Conservation (phyloP, 2,329 filamentous ascomycete genomes). For the Curvularia spicifera region DNA sequence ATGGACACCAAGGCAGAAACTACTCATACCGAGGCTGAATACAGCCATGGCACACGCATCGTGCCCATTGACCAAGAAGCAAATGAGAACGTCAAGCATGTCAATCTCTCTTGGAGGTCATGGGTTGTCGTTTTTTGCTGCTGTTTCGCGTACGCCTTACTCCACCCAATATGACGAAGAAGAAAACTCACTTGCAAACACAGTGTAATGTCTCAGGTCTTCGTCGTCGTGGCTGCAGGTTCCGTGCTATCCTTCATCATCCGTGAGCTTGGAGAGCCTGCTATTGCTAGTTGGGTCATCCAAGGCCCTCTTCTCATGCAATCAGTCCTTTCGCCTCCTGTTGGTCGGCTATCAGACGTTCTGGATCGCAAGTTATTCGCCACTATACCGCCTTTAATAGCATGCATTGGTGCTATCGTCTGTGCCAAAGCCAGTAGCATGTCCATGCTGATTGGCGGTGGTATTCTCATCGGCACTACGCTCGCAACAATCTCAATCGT, state of each 20-base stretch:
- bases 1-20: conserved; percentile 33
- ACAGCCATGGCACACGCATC: conserved; percentile 22
- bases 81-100: conserved; percentile 45
- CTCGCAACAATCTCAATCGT: conserved; percentile 63
- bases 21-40: conserved; percentile 22
- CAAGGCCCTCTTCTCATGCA: conserved; percentile 66
- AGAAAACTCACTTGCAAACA: conserved; percentile 8
- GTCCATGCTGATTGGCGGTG: conserved; percentile 64
- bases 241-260: conserved; percentile 64
- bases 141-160: conserved; percentile 52
- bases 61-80: conserved; percentile 41
- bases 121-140: conserved; percentile 60
- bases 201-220: conserved; percentile 61
- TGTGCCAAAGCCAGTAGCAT: conserved; percentile 63
- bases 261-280: conserved; percentile 59
- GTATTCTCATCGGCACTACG: conserved; percentile 63
- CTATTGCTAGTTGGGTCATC: conserved; percentile 63
- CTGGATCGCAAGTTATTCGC: conserved; percentile 63
- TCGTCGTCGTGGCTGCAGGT: conserved; percentile 62
- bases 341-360: conserved; percentile 64
- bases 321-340: conserved; percentile 61
- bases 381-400: conserved; percentile 59
- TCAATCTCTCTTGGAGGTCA: conserved; percentile 62
- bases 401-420: conserved; percentile 61
- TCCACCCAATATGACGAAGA: conserved; percentile 15